Conservation (phyloP, 768 basidiomycete species). For the Boletus edulis region DNA sequence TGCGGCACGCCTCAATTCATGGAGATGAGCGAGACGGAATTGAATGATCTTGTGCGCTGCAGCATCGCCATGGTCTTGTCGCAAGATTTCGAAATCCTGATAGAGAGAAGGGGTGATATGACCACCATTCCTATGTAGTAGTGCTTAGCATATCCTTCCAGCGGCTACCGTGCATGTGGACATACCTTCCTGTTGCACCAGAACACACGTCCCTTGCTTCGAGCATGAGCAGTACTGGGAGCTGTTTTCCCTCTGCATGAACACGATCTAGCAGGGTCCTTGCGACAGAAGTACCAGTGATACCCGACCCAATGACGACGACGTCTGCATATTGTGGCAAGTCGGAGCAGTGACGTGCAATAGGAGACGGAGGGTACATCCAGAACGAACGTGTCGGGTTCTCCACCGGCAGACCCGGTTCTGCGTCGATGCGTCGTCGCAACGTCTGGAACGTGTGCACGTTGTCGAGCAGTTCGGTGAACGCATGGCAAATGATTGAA, state of each 20-base stretch:
- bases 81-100: conserved; percentile 52
- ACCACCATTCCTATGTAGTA: conserved; percentile 57
- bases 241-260: conserved; percentile 19
- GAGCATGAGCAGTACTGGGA: conserved; percentile 60
- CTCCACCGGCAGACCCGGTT: conserved; percentile 58
- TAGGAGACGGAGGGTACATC: conserved; percentile 51
- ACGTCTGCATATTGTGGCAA: conserved; percentile 51
- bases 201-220: conserved; percentile 80
- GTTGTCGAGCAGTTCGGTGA: conserved; percentile 20
- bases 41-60: conserved; percentile 53
- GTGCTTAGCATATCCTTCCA: background rate
- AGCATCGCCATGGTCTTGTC: conserved; percentile 42
- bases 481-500: conserved; percentile 17
- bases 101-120: conserved; percentile 62
- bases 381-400: conserved; percentile 62
- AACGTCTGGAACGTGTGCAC: conserved; percentile 25
- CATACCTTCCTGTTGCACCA: conserved; percentile 71
- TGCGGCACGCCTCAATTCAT: conserved; percentile 46
- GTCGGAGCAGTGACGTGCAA: conserved; percentile 37
- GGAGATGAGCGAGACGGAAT: conserved; percentile 60
- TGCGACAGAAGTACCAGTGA: conserved; percentile 64
- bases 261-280: conserved; percentile 47
- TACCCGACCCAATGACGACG: conserved; percentile 75
- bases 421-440: conserved; percentile 32
- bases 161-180: background rate